Base-by-base conservation (phyloP, 768 basidiomycete genomes). In the Lentinula guzmanii region DNA sequence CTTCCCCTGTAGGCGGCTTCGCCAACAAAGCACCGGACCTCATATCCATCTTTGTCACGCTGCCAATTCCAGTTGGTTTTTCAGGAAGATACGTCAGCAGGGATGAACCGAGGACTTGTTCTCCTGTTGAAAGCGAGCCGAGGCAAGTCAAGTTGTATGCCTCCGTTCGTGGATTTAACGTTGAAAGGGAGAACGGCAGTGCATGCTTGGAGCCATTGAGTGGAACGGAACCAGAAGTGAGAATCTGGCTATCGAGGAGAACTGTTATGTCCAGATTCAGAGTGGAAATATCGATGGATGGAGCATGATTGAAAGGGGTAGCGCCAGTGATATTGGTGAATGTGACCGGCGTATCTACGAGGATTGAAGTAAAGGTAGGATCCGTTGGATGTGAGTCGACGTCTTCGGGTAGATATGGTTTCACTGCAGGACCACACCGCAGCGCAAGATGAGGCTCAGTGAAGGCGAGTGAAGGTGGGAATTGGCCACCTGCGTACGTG, bases 41-140 rank as follows among this genome's bases (percentile, higher is more conserved):
- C 53, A 81, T 70, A 67, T 86, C 85, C 78, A 85, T 82, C 66
- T 86, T 86, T 0, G 84, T 85, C n/a, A 84, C 85, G 2, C 81
- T 80, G 13, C 81, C 79, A 60, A 82, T 81, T 1, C 70, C 74
- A 2, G 74, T 62, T 0, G 80, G 76, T 0, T 78, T 82, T 31
- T 76, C 69, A 4, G 85, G 84, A 37, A 86, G 71, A 58, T 79
- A 80, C 1, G 78, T 78, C 53, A 89, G 68, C 6, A 74, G 66
- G 0, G 80, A 75, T 2, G 75, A 73, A 3, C 82, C 74, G 3
- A 68, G 71, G 65, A 82, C 86, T 4, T 70, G 77, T 4, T 68
- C 62, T 16, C 52, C 64, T 55, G 60, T 69, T 13, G 50, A 7
- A 58, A 76, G 69, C 2, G 68, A 77, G 3, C 79, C 80, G 0